These are phyloP conservation scores for Hypoxylon rubiginosum DNA, from an alignment of 2,329 filamentous ascomycete genomes.

Conservation along the genomic window DNA sequence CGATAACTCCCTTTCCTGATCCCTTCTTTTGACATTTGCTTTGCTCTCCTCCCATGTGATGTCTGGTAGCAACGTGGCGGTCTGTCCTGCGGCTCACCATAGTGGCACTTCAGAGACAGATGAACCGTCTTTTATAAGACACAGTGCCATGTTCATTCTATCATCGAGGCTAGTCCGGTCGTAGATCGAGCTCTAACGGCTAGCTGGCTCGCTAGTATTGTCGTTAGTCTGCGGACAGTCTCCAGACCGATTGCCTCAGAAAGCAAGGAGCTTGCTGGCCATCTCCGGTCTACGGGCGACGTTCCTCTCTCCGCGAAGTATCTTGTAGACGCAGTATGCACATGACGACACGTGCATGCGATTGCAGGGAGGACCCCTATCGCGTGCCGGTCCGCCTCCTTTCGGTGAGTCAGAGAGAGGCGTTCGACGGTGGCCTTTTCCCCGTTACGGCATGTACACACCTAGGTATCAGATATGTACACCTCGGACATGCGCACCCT, in stretches of 20 bases:
- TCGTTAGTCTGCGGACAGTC: constrained; percentile 5
- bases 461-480: constrained; percentile 18
- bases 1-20: not conserved
- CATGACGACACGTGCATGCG: constrained; percentile 16
- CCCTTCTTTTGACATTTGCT: not conserved
- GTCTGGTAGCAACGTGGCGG: constrained; percentile 15
- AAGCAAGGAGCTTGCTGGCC: constrained; percentile 3
- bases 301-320: not conserved
- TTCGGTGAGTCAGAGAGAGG: constrained; percentile 20
- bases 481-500: constrained; percentile 7
- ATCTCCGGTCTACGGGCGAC: not conserved
- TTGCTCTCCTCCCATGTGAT: not conserved
- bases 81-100: constrained; percentile 3
- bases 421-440: constrained; percentile 17
- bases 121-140: constrained; percentile 11
- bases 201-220: not conserved
- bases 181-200: constrained; percentile 5
- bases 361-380: constrained; percentile 29
- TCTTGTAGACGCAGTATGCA: not conserved
- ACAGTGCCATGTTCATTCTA: constrained; percentile 8
- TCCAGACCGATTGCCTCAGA: not conserved
- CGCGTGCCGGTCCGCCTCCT: constrained; percentile 27
- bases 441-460: constrained; percentile 16
- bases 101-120: not conserved
- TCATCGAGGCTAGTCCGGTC: constrained; percentile 11